Evolutionary conservation across 1,284 basidiomycete species (phyloP).

Genomic region (Albatrellus sp.): DNA sequence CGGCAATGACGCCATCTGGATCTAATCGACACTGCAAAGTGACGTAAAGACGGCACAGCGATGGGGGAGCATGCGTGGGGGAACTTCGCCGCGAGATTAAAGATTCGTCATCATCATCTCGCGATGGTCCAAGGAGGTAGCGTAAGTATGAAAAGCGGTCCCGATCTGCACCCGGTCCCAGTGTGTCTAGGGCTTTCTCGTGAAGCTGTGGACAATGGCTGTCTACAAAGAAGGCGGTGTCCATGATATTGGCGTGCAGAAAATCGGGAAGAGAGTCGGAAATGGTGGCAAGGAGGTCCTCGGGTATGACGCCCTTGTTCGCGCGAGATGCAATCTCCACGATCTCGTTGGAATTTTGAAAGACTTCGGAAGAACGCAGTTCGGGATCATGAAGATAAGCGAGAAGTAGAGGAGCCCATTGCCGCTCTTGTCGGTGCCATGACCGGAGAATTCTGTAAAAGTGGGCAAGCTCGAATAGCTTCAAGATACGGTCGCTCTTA

Average conservation of each 20-base stretch:
- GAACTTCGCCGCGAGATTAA: slow-evolving; percentile 8
- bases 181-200: slow-evolving; percentile 34
- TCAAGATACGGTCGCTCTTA: slow-evolving; percentile 56
- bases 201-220: slow-evolving; percentile 56
- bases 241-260: slow-evolving; percentile 46
- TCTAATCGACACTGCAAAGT: slow-evolving; percentile 64
- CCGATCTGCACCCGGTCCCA: slow-evolving; percentile 32
- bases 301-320: slow-evolving; percentile 35
- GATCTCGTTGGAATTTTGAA: slow-evolving; percentile 53
- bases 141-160: slow-evolving; percentile 72
- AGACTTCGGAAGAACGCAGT: slow-evolving; percentile 47
- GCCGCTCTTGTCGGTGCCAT: slow-evolving; percentile 64
- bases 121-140: slow-evolving; percentile 55
- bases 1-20: slow-evolving; percentile 52
- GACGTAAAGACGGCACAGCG: slow-evolving; percentile 55
- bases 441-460: slow-evolving; percentile 86
- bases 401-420: slow-evolving; percentile 65
- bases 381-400: slow-evolving; percentile 73
- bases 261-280: slow-evolving; percentile 51
- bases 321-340: slow-evolving; percentile 31
- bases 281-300: slow-evolving; percentile 40
- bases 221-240: slow-evolving; percentile 70
- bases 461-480: slow-evolving; percentile 69
- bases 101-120: slow-evolving; percentile 30
- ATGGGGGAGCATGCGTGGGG: slow-evolving; percentile 31